Conservation (phyloP, 2,329 filamentous ascomycete genomes). For the Clarireedia monteithiana region DNA sequence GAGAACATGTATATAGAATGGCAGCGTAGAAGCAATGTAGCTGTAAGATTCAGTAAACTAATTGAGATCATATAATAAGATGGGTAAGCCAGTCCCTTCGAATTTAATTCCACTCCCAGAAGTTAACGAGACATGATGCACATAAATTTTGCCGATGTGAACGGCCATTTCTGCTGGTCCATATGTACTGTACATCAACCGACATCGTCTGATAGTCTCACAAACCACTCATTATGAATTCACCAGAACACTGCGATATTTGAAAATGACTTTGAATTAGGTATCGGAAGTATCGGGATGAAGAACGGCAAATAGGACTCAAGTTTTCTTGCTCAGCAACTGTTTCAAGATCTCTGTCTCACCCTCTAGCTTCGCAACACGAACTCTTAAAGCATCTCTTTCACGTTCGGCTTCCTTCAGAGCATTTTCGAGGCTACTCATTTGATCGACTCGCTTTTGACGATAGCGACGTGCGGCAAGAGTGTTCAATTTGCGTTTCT, state of each 20-base stretch:
- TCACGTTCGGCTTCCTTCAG: conserved; percentile 52
- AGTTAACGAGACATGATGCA: conserved; percentile 1
- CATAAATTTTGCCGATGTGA: conserved; percentile 21
- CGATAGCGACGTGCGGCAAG: conserved; percentile 65
- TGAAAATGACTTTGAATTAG: too few relatives aligned
- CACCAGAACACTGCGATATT: too few relatives aligned
- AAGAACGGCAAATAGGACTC: conserved; percentile 2
- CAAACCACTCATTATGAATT: not conserved
- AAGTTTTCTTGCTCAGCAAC: conserved; percentile 28
- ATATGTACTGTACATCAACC: conserved; percentile 7
- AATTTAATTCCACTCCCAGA: not conserved
- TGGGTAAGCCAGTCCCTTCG: too few relatives aligned
- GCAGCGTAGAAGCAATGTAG: too few relatives aligned
- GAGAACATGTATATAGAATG: too few relatives aligned
- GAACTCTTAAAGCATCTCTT: conserved; percentile 54
- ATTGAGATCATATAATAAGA: too few relatives aligned
- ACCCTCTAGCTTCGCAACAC: conserved; percentile 56
- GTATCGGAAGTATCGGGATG: too few relatives aligned
- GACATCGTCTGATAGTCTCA: conserved; percentile 14
- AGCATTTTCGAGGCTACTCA: conserved; percentile 51
- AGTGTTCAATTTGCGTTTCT: conserved; percentile 60
- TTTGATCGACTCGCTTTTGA: conserved; percentile 61
- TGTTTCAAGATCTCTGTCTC: conserved; percentile 54
- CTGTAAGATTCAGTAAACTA: too few relatives aligned
- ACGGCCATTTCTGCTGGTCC: conserved; percentile 1